phyloP scores from a whole-genome alignment of 345 rosid species.

The Atalantia buxifolia region DNA sequence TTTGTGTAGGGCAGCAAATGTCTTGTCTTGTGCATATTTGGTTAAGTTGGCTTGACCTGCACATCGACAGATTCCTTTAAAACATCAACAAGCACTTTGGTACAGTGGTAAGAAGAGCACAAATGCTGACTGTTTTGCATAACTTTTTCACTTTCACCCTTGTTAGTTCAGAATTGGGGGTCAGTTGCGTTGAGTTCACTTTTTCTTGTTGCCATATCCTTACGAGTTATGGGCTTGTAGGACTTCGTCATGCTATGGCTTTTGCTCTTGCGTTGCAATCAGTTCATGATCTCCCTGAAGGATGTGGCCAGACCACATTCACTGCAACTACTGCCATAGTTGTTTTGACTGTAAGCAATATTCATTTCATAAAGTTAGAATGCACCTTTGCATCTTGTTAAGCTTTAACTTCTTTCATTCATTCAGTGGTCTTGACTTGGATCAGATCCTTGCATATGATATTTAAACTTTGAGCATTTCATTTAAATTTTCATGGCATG shows the following conservation, averaged over 20 bases:
- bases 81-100: slow-evolving; percentile 98
- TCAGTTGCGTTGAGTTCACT: not conserved
- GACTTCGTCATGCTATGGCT: slow-evolving; percentile 99
- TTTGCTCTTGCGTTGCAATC: slow-evolving; percentile 99
- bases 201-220: slow-evolving; percentile 10
- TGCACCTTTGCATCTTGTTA: not conserved
- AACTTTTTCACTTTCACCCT: not conserved
- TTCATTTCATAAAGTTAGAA: not conserved
- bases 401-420: not conserved
- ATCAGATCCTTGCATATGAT: slow-evolving; percentile 9
- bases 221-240: slow-evolving; percentile 35
- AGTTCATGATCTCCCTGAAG: slow-evolving; percentile 93
- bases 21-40: slow-evolving; percentile 92
- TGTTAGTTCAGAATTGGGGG: not conserved
- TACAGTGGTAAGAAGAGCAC: slow-evolving; percentile 74
- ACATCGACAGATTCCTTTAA: slow-evolving; percentile 70
- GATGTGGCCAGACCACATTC: slow-evolving; percentile 97
- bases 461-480: not conserved
- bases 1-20: slow-evolving; percentile 77
- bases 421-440: not conserved
- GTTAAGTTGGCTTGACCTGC: slow-evolving; percentile 83
- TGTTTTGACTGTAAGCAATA: slow-evolving; percentile 71
- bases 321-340: slow-evolving; percentile 97
- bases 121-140: not conserved
- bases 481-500: too few species aligned